A percentile compares a stretch with the other conserved stretches of the same genome.
Conservation (phyloP, 163 green algal genomes). For the Smithsoniella earleae region DNA sequence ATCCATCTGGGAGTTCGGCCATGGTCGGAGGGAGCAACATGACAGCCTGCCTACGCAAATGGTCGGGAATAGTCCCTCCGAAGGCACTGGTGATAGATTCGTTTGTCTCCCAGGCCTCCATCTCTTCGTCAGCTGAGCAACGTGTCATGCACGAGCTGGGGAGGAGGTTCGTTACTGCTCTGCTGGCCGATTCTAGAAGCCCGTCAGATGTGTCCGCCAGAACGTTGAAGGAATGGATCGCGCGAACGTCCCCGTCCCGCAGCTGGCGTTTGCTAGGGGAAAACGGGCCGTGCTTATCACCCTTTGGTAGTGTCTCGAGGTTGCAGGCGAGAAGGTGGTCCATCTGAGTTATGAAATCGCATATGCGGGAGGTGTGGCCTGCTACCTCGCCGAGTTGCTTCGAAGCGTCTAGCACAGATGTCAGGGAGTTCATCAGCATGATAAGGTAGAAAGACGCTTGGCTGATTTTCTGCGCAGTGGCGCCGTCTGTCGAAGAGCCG, state of each 20-base stretch:
- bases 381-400: constrained; percentile 24
- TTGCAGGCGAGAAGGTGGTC: neutral
- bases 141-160: neutral
- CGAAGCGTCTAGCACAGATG: constrained; percentile 25
- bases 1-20: neutral
- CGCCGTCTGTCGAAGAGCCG: neutral
- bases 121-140: neutral
- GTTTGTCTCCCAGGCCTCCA: neutral
- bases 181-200: too few relatives aligned
- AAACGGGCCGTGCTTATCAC: too few relatives aligned
- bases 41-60: constrained; percentile 31
- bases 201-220: neutral
- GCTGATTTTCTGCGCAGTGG: constrained; percentile 5
- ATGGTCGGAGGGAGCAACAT: constrained; percentile 32
- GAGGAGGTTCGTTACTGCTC: too few relatives aligned
- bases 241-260: too few relatives aligned
- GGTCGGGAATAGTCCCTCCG: neutral
- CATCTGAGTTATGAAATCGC: neutral
- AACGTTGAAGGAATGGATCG: too few relatives aligned
- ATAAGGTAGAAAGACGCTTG: constrained; percentile 41
- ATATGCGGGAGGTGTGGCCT: constrained; percentile 18
- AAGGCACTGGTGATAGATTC: constrained; percentile 12
- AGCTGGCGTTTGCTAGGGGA: too few relatives aligned
- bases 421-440: constrained; percentile 41
- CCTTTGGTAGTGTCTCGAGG: too few relatives aligned